These are phyloP conservation scores for Malassezia obtusa DNA, from an alignment of 1,284 basidiomycete species.

Conservation along the genomic window DNA sequence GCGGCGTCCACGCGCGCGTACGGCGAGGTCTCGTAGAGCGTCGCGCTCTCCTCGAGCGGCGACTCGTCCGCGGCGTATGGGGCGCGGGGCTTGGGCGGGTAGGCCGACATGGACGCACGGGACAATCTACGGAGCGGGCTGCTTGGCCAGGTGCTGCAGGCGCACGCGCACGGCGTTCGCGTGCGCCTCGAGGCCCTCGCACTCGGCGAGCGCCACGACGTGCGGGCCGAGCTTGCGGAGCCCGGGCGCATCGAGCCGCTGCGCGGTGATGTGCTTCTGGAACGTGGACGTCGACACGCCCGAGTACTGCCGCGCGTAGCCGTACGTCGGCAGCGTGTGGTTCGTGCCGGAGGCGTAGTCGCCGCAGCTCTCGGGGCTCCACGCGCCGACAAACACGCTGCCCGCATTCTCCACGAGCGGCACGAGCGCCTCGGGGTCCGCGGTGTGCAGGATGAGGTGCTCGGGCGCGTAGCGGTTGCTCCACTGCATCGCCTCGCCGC, in stretches of 20 bases:
- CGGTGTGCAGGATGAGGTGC: constrained; percentile 53
- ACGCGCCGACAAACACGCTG: constrained; percentile 78
- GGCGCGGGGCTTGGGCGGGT: not conserved
- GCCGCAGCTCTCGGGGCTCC: constrained; percentile 75
- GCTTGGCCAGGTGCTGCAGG: constrained; percentile 19
- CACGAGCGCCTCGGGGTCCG: constrained; percentile 28
- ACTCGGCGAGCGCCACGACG: constrained; percentile 81
- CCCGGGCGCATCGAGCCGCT: constrained; percentile 74
- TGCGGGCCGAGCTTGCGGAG: constrained; percentile 72
- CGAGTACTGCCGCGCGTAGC: constrained; percentile 92
- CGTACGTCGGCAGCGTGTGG: constrained; percentile 63
- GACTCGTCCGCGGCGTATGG: constrained; percentile 3
- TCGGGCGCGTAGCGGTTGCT: constrained; percentile 85
- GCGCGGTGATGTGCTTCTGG: constrained; percentile 97
- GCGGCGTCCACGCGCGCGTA: not conserved
- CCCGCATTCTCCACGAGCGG: constrained; percentile 55
- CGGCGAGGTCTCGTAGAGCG: constrained; percentile 13
- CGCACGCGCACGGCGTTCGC: constrained; percentile 54
- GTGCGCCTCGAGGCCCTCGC: constrained; percentile 89
- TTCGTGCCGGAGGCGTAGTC: constrained; percentile 98
- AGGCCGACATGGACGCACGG: not conserved
- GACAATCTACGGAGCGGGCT: not conserved
- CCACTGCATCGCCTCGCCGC: constrained; percentile 72
- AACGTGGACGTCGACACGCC: constrained; percentile 95
- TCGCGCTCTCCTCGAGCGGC: constrained; percentile 2